Conservation (phyloP, 2,329 filamentous ascomycete species). For the Colletotrichum cordylinicola region DNA sequence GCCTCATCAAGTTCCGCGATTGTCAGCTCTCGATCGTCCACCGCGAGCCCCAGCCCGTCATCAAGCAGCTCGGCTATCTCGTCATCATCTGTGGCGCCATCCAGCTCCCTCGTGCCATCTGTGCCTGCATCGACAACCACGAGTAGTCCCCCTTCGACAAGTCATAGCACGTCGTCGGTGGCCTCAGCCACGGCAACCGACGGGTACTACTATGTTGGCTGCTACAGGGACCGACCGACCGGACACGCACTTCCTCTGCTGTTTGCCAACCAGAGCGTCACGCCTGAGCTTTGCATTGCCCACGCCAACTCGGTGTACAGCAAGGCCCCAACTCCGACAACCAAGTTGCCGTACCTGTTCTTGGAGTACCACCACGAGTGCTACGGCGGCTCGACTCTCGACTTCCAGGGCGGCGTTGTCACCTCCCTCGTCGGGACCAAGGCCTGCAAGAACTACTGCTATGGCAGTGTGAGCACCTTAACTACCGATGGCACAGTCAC, state of each 20-base stretch:
- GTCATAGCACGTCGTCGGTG: not conserved
- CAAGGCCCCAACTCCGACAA: constrained; percentile 29
- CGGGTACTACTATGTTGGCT: constrained; percentile 34
- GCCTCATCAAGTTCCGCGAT: not conserved
- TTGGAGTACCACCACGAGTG: constrained; percentile 40
- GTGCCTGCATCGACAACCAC: constrained; percentile 11
- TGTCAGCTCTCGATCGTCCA: not conserved
- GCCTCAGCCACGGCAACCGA: constrained; percentile 26
- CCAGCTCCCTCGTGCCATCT: constrained; percentile 13
- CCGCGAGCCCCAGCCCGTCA: not conserved
- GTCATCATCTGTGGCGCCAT: not conserved
- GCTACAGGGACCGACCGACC: constrained; percentile 30
- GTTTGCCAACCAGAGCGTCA: constrained; percentile 36
- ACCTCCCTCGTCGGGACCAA: constrained; percentile 31
- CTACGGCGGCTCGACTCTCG: constrained; percentile 30
- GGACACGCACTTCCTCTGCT: constrained; percentile 35
- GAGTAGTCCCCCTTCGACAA: not conserved
- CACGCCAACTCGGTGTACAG: constrained; percentile 32
- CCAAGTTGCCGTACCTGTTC: constrained; percentile 30
- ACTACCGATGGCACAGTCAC: constrained; percentile 23
- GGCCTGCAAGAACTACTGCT: constrained; percentile 34
- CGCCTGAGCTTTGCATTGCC: constrained; percentile 37
- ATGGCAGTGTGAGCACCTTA: constrained; percentile 27
- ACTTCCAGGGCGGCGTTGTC: constrained; percentile 27
- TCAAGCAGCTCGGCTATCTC: not conserved